Evolutionary conservation across 371 early-diverging fungal genomes (phyloP), one percentile per base, ranked within the genome.

Genomic region (Mucor racemosus): DNA sequence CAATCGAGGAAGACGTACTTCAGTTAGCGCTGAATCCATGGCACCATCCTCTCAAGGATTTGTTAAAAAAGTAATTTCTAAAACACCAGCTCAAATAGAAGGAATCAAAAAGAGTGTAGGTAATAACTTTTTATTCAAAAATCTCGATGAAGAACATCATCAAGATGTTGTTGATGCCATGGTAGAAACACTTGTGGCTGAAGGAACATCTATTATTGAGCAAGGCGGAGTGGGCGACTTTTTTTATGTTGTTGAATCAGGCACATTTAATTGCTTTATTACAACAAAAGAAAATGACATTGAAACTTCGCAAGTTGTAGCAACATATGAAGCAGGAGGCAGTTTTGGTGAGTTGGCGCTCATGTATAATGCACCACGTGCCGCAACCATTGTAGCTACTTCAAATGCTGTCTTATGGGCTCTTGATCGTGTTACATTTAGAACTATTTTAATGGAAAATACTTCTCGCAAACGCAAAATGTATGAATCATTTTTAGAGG

Each of bases 221-320:
- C 98, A 99, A 78, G 99, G 97, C 46, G 98, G 90, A 41, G 91
- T 93, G 14, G 98, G 97, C 42, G 97, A 96, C 84, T 96, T 84
- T 79, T 97, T 98, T 76, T 98, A 98, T 77, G 91, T 97, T 14
- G 96, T 97, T 41, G 98, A 97, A 72, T 84, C 84, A 21, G 99
- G 99, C 44, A 84, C 90, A 13, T 89, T 98, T 76, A 96, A 97
- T 64, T 93, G 97, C 40, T 91, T 87, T 74, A 93, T 96, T 76
- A 71, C 81, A 46, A 88, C 85, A 64, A 71, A 82, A 46, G 80
- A 86, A n/a, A 90, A 91, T 62, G 36, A 40, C 9, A 41, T 3
- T 10, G 54, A 66, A 39, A 89, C 88, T 67, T 3, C 48, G 6
- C 48, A 48, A 17, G 3, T 48, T 9, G 92, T 92, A 17, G 71